A percentile compares a stretch with the other conserved stretches of the same genome.
Conservation (phyloP, 148 eudicot species). For the Amaranthus palmeri region DNA sequence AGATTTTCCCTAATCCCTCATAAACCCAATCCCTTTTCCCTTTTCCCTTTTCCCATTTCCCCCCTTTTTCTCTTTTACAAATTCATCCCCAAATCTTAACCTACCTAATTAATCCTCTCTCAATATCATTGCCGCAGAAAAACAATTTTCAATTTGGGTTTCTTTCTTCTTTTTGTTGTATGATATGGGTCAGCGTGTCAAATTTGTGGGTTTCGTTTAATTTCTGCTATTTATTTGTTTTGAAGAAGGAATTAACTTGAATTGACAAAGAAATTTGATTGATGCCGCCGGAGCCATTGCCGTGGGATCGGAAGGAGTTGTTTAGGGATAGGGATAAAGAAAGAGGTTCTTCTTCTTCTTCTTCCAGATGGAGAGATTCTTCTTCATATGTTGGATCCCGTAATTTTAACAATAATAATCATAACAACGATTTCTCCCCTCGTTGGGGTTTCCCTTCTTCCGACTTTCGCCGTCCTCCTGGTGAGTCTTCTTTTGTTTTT, state of each 20-base stretch:
- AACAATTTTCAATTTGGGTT: neutral
- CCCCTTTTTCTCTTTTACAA: neutral
- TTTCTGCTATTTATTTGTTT: neutral
- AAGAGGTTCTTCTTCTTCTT: slow-evolving; percentile 9
- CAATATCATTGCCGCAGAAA: neutral
- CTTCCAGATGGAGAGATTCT: slow-evolving; percentile 44
- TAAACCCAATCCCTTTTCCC: slow-evolving; percentile 24
- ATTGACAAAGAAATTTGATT: slow-evolving; percentile 29
- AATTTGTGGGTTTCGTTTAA: neutral
- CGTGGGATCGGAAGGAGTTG: slow-evolving; percentile 74
- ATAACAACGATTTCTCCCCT: slow-evolving; percentile 19
- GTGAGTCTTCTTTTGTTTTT: slow-evolving; percentile 25
- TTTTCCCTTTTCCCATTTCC: neutral
- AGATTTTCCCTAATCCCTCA: slow-evolving; percentile 1
- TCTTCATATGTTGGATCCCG: slow-evolving; percentile 36
- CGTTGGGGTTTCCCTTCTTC: slow-evolving; percentile 38
- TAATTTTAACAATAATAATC: slow-evolving; percentile 11
- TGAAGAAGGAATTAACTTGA: neutral
- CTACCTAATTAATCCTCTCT: neutral
- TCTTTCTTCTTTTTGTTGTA: neutral
- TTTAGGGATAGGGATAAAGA: slow-evolving; percentile 52
- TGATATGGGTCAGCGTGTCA: neutral
- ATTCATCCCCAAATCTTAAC: neutral
- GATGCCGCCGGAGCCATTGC: slow-evolving; percentile 88
- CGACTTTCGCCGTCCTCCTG: slow-evolving; percentile 41